Evolutionary conservation across 768 basidiomycete genomes (phyloP).

Genomic region (Tricholoma hemisulphureum): DNA sequence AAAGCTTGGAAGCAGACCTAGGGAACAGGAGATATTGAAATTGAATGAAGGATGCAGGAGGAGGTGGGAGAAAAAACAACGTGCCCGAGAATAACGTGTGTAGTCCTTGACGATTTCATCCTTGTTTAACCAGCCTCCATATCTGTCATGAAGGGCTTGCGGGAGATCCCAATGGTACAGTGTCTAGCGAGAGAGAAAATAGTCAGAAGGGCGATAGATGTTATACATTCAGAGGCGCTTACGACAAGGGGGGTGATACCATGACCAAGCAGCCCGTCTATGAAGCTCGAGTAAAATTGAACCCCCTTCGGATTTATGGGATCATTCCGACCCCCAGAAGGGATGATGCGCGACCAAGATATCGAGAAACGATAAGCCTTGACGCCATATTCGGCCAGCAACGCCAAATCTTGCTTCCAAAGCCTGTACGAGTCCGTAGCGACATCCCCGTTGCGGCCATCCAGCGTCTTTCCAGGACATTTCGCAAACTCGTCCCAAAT

Average conservation of each 20-base stretch:
- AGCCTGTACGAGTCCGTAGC: slow-evolving; percentile 70
- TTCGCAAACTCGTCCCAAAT: slow-evolving; percentile 77
- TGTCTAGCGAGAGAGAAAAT: slow-evolving; percentile 42
- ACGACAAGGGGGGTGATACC: slow-evolving; percentile 69
- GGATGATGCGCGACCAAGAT: slow-evolving; percentile 75
- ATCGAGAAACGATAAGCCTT: slow-evolving; percentile 77
- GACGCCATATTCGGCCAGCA: slow-evolving; percentile 62
- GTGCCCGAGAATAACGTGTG: slow-evolving; percentile 53
- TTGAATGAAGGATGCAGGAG: slow-evolving; percentile 3
- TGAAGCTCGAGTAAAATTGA: slow-evolving; percentile 66
- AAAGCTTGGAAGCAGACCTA: slow-evolving; percentile 73
- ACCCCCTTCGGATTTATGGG: slow-evolving; percentile 71
- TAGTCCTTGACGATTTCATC: slow-evolving; percentile 69
- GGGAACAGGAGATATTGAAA: background rate
- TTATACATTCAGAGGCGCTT: background rate
- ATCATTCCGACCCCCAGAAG: slow-evolving; percentile 69
- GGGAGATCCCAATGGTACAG: slow-evolving; percentile 82
- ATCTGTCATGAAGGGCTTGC: slow-evolving; percentile 68
- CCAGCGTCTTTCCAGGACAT: slow-evolving; percentile 64
- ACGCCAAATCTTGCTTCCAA: slow-evolving; percentile 65
- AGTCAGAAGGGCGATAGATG: background rate
- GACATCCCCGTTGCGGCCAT: slow-evolving; percentile 65
- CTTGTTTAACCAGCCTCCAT: slow-evolving; percentile 75
- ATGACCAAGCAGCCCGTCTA: slow-evolving; percentile 61
- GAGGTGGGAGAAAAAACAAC: slow-evolving; percentile 25